Conservation (phyloP, 495 filamentous ascomycete species). For the Trichoderma reesei region DNA sequence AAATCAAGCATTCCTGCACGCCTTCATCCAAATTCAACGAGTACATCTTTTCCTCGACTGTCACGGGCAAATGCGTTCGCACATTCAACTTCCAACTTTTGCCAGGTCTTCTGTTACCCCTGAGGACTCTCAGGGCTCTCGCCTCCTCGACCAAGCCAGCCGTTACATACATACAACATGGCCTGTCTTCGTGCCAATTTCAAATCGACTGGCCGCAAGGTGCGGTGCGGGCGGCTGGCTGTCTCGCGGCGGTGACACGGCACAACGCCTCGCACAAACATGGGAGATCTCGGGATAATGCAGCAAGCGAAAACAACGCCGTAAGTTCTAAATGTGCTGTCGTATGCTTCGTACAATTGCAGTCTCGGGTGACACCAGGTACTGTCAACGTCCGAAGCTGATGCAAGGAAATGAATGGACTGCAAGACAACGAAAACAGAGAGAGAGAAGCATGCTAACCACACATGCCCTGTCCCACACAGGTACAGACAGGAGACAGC, state of each 20-base stretch:
- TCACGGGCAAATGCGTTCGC: too few species aligned
- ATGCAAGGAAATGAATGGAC: background rate
- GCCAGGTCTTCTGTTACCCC: too few species aligned
- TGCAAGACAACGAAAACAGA: background rate
- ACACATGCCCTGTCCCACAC: background rate
- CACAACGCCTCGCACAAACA: background rate
- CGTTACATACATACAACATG: too few species aligned
- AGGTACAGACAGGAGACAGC: background rate
- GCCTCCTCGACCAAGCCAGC: too few species aligned
- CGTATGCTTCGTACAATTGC: background rate
- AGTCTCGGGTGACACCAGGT: background rate
- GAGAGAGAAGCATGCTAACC: background rate
- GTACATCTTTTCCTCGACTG: too few species aligned
- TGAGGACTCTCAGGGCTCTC: too few species aligned
- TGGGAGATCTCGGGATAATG: background rate
- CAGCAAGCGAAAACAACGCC: background rate
- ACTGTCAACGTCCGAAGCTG: background rate
- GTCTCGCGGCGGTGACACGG: background rate
- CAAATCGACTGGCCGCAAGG: background rate
- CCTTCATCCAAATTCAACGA: too few species aligned
- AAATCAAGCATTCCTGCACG: too few species aligned
- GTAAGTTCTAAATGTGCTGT: background rate
- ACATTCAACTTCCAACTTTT: too few species aligned
- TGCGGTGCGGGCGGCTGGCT: background rate
- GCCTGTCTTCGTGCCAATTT: too few species aligned